These are phyloP conservation scores for Betula pendula DNA, from an alignment of 306 rosid species.

Conservation along the genomic window DNA sequence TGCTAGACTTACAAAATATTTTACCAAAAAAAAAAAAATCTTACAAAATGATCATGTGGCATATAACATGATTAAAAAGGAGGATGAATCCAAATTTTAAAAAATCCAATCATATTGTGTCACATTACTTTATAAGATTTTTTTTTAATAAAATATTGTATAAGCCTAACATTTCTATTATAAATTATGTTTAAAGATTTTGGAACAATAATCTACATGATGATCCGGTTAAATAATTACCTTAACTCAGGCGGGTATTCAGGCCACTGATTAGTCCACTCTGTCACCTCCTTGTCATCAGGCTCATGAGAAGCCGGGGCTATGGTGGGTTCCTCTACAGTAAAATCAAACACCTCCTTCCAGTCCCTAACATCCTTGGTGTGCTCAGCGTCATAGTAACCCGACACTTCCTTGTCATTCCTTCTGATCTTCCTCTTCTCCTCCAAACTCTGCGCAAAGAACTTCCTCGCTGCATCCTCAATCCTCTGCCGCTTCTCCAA, in stretches of 20 bases:
- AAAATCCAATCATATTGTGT: no score
- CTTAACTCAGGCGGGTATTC: conserved; percentile 49
- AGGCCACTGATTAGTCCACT: conserved; percentile 54
- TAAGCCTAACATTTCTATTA: no score
- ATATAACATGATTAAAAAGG: no score
- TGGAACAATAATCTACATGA: no score
- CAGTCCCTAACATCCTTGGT: conserved; percentile 81
- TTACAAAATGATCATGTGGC: no score
- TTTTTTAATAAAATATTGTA: no score
- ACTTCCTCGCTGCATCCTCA: conserved; percentile 35
- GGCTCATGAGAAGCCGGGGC: conserved; percentile 38
- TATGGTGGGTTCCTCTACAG: conserved; percentile 36
- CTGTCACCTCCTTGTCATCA: conserved; percentile 28
- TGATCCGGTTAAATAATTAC: conserved; percentile 32
- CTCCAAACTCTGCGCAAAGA: conserved; percentile 57
- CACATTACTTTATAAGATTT: no score
- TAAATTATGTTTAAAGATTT: no score
- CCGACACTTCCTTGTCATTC: conserved; percentile 26
- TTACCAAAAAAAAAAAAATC: no score
- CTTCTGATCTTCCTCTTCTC: conserved; percentile 57
- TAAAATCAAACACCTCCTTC: conserved; percentile 70
- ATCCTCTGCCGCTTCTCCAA: conserved; percentile 31
- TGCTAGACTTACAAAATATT: no score
- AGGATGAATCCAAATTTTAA: no score
- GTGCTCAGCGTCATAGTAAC: conserved; percentile 60